These are phyloP conservation scores for Boletus albobrunnescens DNA, from an alignment of 1,284 basidiomycete species.

Conservation along the genomic window DNA sequence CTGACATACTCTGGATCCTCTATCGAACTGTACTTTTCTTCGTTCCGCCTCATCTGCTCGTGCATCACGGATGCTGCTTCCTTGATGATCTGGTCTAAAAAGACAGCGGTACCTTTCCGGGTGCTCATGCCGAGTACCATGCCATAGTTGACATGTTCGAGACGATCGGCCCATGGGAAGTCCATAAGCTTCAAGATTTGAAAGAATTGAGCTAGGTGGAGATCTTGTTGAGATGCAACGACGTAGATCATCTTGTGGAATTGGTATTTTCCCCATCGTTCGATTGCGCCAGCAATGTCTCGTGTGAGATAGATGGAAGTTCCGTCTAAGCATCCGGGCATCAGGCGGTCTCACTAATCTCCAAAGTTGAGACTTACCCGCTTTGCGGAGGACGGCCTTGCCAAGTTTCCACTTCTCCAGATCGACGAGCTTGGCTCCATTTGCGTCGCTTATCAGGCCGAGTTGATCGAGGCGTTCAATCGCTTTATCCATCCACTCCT, in stretches of 20 bases:
- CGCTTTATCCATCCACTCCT: slow-evolving; percentile 74
- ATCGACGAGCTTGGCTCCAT: slow-evolving; percentile 78
- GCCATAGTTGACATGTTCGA: slow-evolving; percentile 93
- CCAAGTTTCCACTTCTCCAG: slow-evolving; percentile 87
- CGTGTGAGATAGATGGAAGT: slow-evolving; percentile 98
- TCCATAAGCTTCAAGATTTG: slow-evolving; percentile 91
- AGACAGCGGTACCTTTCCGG: slow-evolving; percentile 93
- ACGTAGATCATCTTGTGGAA: slow-evolving; percentile 99
- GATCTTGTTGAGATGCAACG: slow-evolving; percentile 90
- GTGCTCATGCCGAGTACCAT: slow-evolving; percentile 96
- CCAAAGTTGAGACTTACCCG: slow-evolving; percentile 43
- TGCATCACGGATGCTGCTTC: slow-evolving; percentile 92
- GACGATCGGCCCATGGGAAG: slow-evolving; percentile 77
- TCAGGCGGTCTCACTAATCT: background rate
- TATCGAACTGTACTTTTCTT: slow-evolving; percentile 87
- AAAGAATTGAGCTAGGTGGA: slow-evolving; percentile 93
- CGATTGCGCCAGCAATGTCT: slow-evolving; percentile 91
- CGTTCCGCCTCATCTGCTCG: slow-evolving; percentile 94
- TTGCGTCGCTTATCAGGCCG: slow-evolving; percentile 57
- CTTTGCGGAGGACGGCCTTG: slow-evolving; percentile 87
- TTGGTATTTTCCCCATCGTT: slow-evolving; percentile 88
- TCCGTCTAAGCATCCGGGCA: slow-evolving; percentile 58
- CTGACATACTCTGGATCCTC: slow-evolving; percentile 84
- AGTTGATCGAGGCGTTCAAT: slow-evolving; percentile 58
- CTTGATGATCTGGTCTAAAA: slow-evolving; percentile 92